Percentiles rank a stretch among this genome's conserved stretches.
These are phyloP conservation scores for Vaccinium myrtillus DNA, from an alignment of 148 eudicot genomes.

Conservation along the genomic window DNA sequence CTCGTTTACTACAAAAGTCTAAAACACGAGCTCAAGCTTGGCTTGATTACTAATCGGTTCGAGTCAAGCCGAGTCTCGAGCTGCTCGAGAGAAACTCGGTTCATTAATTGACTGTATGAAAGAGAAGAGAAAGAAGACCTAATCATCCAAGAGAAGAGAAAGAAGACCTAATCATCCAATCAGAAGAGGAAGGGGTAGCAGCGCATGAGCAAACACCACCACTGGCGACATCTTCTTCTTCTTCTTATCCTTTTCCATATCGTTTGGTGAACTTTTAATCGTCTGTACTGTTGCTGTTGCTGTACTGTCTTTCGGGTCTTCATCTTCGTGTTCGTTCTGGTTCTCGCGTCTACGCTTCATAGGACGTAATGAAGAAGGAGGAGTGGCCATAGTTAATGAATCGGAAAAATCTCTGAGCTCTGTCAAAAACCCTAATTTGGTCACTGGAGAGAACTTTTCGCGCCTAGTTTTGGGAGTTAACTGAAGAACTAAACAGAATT, in stretches of 20 bases:
- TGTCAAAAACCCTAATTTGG: neutral
- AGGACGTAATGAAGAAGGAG: conserved; percentile 19
- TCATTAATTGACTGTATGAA: no score
- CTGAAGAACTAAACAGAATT: neutral
- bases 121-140: conserved; percentile 31
- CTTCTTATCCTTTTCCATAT: neutral
- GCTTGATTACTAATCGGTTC: no score
- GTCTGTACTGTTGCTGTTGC: neutral
- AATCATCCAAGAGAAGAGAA: conserved; percentile 50
- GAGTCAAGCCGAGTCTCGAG: no score
- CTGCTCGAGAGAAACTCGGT: no score
- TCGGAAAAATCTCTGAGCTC: neutral
- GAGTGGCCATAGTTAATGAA: conserved; percentile 8
- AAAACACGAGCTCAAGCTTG: no score
- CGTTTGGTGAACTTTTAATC: neutral
- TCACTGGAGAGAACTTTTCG: neutral
- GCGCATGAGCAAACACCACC: conserved; percentile 85
- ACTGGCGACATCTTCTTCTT: conserved; percentile 40
- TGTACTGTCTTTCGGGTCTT: neutral
- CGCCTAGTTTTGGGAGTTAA: conserved; percentile 5
- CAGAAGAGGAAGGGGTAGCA: conserved; percentile 82
- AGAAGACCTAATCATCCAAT: neutral
- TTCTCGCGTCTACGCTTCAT: conserved; percentile 49
- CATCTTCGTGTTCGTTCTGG: no score
- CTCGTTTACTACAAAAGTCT: no score